Base-by-base conservation (phyloP, 495 filamentous ascomycete species). In the Glonium stellatum region DNA sequence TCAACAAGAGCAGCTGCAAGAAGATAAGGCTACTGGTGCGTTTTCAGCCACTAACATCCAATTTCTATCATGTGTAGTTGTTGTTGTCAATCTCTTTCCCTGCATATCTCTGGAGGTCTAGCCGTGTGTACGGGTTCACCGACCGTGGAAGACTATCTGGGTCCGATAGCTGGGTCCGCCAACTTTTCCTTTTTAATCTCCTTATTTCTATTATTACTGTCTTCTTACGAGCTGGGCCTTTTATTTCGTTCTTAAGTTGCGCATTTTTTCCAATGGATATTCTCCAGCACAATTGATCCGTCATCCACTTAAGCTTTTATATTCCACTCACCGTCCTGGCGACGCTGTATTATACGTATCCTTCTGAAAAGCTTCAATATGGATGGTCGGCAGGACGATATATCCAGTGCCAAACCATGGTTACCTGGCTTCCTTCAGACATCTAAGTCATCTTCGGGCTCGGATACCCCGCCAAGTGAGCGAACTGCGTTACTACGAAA, bases 401-500 rank as follows among this genome's bases (percentile, higher is more conserved):
- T 49, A 8, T 41, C 61, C 12, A 66, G 60, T 49, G 60, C 65
- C 0, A 52, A 54, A 36, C 63, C 69, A 53, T 73, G 71, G 71
- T 46, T 73, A 27, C 67, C 71, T n/a, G 56, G 18, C 27, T 65
- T 73, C 54, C 51, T 69, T 21, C 51, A 47, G 52, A 70, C 65
- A 35, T 62, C 59, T 18, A 69, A 68, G 46, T 47, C 41, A 23
- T 51, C 63, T 2, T 62, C 56, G 13, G 56, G 50, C 25, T 41
- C 59, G 27, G 6, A 31, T 31, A 31, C 27, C 6, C 19, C 36
- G 13, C 69, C 69, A 37, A 57, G 62, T 36, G 67, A 69, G 36
- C 56, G 51, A 1, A 54, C 65, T 22, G 15, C 61, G 18, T 66
- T 73, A 9, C 58, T 72, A 6, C 69, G 65, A 12, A 64, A 68